Base-by-base conservation (phyloP, 306 rosid genomes). In the Quercus rubra region DNA sequence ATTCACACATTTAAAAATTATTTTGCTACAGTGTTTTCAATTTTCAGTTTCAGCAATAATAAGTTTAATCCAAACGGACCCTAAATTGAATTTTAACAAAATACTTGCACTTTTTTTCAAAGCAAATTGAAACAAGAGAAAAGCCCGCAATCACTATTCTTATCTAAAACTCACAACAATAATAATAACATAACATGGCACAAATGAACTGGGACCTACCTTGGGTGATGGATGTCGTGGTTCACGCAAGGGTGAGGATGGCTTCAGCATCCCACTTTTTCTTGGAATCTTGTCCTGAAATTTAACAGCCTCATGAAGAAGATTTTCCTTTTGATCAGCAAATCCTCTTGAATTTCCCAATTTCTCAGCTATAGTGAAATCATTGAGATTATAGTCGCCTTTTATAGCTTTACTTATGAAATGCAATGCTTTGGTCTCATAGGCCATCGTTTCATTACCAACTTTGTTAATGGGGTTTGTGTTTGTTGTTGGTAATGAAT, bases 341-440 rank as follows among this genome's bases (percentile, higher is more conserved):
- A 82, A 66, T 61, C 55, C 83, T 79, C 67, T 88, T 5, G 77
- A 23, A 66, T 71, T 70, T 72, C 80, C 94, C 41, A 77, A 61
- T 86, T 86, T 94, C 43, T 89, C 87, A 73, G 77, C 78, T 33
- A 80, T 51, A 17, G 74, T 82, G 76, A 88, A 89, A 66, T 89
- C 87, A 74, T 79, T 75, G 71, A 81, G 86, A 74, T 79, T 80
- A 86, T 91, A 95, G 77, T 92, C 97, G 3, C 98, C 97, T 76
- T 95, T 91, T 63, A 95, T 92, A 74, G 97, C 99, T 80, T 91
- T 95, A 70, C 96, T 95, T 79, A 95, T 95, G 88, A 95, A 95
- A 83, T 92, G 99, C 80, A 93, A 73, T 18, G 97, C 91, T 82
- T 92, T 93, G 4, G 97, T 90, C 75, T 95, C 99, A 79, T 86